Evolutionary conservation across 1,139 yeast species (phyloP), one percentile per base, ranked within the genome.

Genomic region (Pichia norvegensis): DNA sequence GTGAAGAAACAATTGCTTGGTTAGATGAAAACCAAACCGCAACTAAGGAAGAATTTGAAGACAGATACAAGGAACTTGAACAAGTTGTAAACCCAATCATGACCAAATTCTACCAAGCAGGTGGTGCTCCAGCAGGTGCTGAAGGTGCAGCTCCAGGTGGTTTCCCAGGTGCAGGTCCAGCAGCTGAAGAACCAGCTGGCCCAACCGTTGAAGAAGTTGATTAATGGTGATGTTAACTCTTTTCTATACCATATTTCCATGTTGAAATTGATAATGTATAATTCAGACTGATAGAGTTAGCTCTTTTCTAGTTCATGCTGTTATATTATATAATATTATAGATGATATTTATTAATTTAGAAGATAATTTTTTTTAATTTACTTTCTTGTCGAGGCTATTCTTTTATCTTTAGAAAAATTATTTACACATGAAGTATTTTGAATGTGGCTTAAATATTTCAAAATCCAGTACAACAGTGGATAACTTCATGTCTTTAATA

Each of bases 131-230:
- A 52, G 76, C 67, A 51, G 77, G 63, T 56, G 58, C 50, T 35
- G 67, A 63, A 47, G 74, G 72, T 63, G 55, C 50, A 14, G 53
- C 43, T 33, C 72, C 74, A 52, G 76, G 69, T 53, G 77, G 63
- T 56, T 67, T 64, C 52, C 74, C 73, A 56, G 75, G 73, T 63
- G 55, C 55, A 13, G 56, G 49, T 44, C 73, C 70, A 41, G 59
- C 62, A 54, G 76, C 53, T 44, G 58, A 52, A 49, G 55, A 52
- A 44, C 55, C 57, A 42, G 54, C 59, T 45, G 85, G 84, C 47
- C 85, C 85, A 65, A 78, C 84, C 45, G 85, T 79, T 48, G 85
- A 79, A 67, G 85, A 79, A 67, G 84, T 79, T 59, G 85, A 79
- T 64, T 79, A 68, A 46, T 27, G 36, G 45, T 44, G 41, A 16